phyloP scores from a whole-genome alignment of 768 basidiomycete species.

The Boletus sensibilis region DNA sequence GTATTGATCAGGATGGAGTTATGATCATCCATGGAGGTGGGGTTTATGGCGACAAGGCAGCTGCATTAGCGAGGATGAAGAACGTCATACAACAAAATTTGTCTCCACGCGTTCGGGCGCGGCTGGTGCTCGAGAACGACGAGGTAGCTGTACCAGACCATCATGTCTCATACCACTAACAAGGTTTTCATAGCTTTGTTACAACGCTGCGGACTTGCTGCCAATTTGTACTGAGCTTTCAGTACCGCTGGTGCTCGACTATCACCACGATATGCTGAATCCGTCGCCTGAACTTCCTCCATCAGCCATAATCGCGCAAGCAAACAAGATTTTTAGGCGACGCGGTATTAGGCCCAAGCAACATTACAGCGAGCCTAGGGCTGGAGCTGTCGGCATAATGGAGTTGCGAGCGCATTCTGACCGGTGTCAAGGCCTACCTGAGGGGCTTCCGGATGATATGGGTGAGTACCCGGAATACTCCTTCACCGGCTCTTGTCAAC shows the following conservation, averaged over 20 bases:
- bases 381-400: slow-evolving; percentile 80
- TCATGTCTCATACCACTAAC: background rate
- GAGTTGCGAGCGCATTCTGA: slow-evolving; percentile 86
- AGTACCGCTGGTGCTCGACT: slow-evolving; percentile 73
- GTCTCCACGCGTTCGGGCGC: slow-evolving; percentile 59
- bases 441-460: slow-evolving; percentile 64
- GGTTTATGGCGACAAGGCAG: slow-evolving; percentile 75
- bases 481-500: background rate
- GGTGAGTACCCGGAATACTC: slow-evolving; percentile 36
- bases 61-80: slow-evolving; percentile 71
- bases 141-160: slow-evolving; percentile 48
- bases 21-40: slow-evolving; percentile 90
- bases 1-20: slow-evolving; percentile 76
- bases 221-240: slow-evolving; percentile 81
- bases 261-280: slow-evolving; percentile 79
- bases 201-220: slow-evolving; percentile 86
- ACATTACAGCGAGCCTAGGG: slow-evolving; percentile 88
- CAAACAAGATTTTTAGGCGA: slow-evolving; percentile 68
- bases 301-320: slow-evolving; percentile 65
- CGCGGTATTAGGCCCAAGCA: slow-evolving; percentile 89
- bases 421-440: slow-evolving; percentile 68
- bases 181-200: slow-evolving; percentile 55
- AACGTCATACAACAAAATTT: slow-evolving; percentile 61
- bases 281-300: slow-evolving; percentile 57
- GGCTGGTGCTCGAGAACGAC: slow-evolving; percentile 92